Conservation (phyloP, 129 eudicot genomes). For the Artemisia argyi region DNA sequence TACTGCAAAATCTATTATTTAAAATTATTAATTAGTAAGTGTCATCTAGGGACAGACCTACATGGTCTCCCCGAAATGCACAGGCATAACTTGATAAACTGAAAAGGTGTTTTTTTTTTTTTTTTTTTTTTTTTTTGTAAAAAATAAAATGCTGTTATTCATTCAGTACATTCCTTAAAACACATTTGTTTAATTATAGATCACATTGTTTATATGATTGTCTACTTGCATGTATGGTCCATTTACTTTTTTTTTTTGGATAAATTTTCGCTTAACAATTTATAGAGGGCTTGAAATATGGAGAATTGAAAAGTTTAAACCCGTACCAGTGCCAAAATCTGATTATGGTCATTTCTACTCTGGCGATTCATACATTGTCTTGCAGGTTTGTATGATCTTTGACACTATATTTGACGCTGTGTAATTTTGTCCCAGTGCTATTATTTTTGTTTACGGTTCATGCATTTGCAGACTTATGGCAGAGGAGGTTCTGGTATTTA, state of each 20-base stretch:
- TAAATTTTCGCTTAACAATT: constrained; percentile 53
- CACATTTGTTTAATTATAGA: background rate
- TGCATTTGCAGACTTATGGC: constrained; percentile 71
- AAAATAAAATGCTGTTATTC: background rate
- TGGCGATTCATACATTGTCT: constrained; percentile 82
- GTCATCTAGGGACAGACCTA: background rate
- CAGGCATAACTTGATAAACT: background rate
- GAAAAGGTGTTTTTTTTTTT: no score
- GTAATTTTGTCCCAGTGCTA: background rate
- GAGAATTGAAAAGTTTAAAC: constrained; percentile 91
- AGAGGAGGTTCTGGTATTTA: constrained; percentile 70
- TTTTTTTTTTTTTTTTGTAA: background rate
- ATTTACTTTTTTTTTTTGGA: constrained; percentile 15
- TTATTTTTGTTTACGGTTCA: background rate
- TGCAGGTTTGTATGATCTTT: constrained; percentile 50
- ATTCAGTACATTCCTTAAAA: background rate
- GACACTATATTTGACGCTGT: background rate
- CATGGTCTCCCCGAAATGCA: background rate
- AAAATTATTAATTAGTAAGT: background rate
- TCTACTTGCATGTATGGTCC: background rate
- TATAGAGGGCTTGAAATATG: constrained; percentile 89
- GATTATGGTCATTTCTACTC: constrained; percentile 80
- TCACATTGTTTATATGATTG: background rate
- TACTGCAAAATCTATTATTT: no score
- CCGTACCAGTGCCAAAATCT: constrained; percentile 84